Evolutionary conservation across 2,329 filamentous ascomycete species (phyloP), one percentile per base, ranked within the genome.

Genomic region (Tolypocladium ovalisporum): DNA sequence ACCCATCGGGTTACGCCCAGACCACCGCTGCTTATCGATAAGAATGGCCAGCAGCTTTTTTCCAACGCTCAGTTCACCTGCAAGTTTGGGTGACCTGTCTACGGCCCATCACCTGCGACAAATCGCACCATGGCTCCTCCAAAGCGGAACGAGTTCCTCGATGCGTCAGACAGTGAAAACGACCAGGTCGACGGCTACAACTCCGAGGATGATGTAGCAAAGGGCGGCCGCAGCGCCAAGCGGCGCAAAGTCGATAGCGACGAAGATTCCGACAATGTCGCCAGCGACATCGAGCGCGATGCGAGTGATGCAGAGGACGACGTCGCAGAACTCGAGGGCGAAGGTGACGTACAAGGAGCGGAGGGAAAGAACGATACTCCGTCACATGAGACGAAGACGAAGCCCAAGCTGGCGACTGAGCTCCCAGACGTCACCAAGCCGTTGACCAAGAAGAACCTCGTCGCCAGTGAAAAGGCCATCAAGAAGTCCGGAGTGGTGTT

Each of bases 401-500:
- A 68, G 53, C 42, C 62, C 59, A 70, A 67, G 60, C 66, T 64
- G 59, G 66, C 63, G 63, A 68, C 62, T 62, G 65, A 66, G 22
- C 68, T 83, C 3, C 76, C 79, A 17, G 77, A 76, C 60, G 68
- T 80, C 57, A 76, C 80, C 55, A 80, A 78, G 62, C 75, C 80
- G 44, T 72, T 88, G 59, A 77, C 80, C 47, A 84, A 86, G 68
- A 85, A 88, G 73, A 87, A 89, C 67, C 80, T 89, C 54, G 80
- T 87, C 42, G 78, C 79, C 6, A 81, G 84, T 13, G 82, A 85
- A 61, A 80, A 80, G 39, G 84, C 85, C 27, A 79, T 87, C 59
- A 84, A 83, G 64, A 87, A 85, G 68, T 90, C 88, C 0, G 90
- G 90, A 61, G 88, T 95, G 15, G 78, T 94, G 59, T 95, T 94